These are phyloP conservation scores for Neurospora sp. DNA, from an alignment of 495 filamentous ascomycete species.

Conservation along the genomic window DNA sequence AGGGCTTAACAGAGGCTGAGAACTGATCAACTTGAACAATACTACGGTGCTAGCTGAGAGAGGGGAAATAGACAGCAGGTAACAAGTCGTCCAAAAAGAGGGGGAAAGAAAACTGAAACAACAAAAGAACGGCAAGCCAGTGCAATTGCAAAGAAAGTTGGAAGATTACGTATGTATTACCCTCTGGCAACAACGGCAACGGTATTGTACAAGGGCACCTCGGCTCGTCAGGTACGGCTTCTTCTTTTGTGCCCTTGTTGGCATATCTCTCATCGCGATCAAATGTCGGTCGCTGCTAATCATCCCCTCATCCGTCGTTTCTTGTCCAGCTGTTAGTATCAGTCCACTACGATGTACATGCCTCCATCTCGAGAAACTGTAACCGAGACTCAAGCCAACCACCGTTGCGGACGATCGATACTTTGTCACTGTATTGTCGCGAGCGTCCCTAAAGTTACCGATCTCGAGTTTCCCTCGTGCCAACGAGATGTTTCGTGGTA, in stretches of 20 bases:
- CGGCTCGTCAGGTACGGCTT: neutral
- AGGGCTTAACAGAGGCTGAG: neutral
- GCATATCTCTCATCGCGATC: neutral
- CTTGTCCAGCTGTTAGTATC: neutral
- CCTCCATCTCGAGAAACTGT: neutral
- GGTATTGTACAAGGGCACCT: neutral
- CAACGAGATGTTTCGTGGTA: neutral
- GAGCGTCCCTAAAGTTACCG: neutral
- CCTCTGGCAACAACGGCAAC: neutral
- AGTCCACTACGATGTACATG: neutral
- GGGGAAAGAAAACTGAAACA: neutral
- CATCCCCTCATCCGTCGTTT: neutral
- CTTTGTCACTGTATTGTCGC: neutral
- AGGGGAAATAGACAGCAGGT: neutral
- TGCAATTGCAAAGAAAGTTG: neutral
- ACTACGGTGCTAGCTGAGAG: neutral
- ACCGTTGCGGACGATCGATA: neutral
- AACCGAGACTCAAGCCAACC: neutral
- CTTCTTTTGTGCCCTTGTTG: neutral
- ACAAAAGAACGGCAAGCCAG: neutral
- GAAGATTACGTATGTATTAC: neutral
- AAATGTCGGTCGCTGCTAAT: neutral
- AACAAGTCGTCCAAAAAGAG: neutral
- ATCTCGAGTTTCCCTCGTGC: neutral
- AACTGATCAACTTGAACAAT: neutral